A percentile compares a stretch with the other conserved stretches of the same genome.
These are phyloP conservation scores for Knoxdaviesia capensis DNA, from an alignment of 2,329 filamentous ascomycete species.

Conservation along the genomic window DNA sequence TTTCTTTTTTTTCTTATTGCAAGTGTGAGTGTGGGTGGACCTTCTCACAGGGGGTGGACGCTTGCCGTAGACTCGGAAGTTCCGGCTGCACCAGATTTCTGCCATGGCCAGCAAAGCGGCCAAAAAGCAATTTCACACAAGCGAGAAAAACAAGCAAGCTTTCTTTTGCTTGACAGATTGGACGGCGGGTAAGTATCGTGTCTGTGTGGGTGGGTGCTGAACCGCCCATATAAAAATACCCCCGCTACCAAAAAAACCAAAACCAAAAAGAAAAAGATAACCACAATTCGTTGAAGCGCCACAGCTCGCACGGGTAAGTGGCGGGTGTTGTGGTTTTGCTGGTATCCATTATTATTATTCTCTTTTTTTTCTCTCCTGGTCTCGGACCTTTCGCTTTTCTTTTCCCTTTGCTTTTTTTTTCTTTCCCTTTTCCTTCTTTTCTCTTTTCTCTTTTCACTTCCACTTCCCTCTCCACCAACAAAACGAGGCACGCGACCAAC, in stretches of 20 bases:
- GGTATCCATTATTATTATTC: neutral
- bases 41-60: too few relatives aligned
- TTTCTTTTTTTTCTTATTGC: too few relatives aligned
- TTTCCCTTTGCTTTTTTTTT: neutral
- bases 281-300: neutral
- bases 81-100: too few relatives aligned
- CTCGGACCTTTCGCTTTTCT: neutral
- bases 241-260: neutral
- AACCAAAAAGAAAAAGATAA: neutral
- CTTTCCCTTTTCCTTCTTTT: neutral
- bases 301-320: neutral
- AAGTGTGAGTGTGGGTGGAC: too few relatives aligned
- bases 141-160: neutral
- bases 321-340: neutral
- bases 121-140: neutral
- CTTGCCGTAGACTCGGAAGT: too few relatives aligned
- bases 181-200: too few relatives aligned
- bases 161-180: too few relatives aligned
- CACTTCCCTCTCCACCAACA: neutral
- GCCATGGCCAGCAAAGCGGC: too few relatives aligned
- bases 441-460: neutral
- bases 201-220: too few relatives aligned
- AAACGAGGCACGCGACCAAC: neutral
- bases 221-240: too few relatives aligned
- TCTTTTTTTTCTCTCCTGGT: neutral